Evolutionary conservation across 768 basidiomycete genomes (phyloP).

Genomic region (Pleurotus eryngii): DNA sequence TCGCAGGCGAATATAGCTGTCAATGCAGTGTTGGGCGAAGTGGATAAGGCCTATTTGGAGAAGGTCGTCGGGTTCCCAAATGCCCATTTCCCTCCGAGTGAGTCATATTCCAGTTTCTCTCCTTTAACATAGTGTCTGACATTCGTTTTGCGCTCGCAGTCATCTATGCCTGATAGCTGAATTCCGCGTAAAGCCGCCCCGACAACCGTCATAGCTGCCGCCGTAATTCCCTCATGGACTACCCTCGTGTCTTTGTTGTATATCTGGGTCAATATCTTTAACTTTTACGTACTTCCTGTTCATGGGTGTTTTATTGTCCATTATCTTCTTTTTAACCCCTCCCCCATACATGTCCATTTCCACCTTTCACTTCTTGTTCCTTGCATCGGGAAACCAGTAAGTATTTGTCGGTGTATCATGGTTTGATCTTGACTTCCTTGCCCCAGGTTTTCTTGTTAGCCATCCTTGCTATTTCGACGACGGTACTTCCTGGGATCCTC

Average conservation of each 20-base stretch:
- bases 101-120: constrained; percentile 29
- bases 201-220: constrained; percentile 20
- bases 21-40: constrained; percentile 83
- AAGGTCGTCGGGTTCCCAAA: constrained; percentile 97
- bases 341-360: constrained; percentile 6
- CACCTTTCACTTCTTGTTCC: background rate
- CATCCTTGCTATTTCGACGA: background rate
- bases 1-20: constrained; percentile 68
- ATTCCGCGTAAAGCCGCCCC: constrained; percentile 77
- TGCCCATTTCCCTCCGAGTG: constrained; percentile 94
- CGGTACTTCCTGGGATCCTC: background rate
- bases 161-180: constrained; percentile 71
- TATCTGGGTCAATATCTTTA: constrained; percentile 7
- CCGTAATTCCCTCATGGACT: constrained; percentile 1
- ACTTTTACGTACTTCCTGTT: constrained; percentile 3
- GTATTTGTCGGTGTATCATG: constrained; percentile 6
- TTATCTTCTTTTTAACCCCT: constrained; percentile 1
- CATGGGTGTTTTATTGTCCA: constrained; percentile 5
- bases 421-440: background rate
- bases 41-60: constrained; percentile 80
- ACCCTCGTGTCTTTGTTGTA: constrained; percentile 1
- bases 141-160: constrained; percentile 32
- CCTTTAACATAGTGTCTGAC: background rate
- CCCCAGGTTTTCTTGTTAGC: background rate
- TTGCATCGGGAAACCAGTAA: background rate